Evolutionary conservation across 805 yeast genomes (phyloP).

Genomic region (Starmerella stigmatis): DNA sequence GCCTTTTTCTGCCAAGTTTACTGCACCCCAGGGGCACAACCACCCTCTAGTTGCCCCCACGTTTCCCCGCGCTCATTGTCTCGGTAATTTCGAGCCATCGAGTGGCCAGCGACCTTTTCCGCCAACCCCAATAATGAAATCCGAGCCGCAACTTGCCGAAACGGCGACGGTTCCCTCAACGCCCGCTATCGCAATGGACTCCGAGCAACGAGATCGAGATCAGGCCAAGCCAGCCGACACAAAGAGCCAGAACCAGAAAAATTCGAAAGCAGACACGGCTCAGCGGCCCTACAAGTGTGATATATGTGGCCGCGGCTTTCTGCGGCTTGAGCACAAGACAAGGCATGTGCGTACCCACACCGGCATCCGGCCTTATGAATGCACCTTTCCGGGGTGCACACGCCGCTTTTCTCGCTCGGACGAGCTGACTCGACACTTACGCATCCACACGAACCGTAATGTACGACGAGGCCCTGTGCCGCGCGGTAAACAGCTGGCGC

Average conservation of each 20-base stretch:
- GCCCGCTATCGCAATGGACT: conserved; percentile 2
- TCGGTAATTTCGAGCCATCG: too few species aligned
- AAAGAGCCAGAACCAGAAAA: not conserved
- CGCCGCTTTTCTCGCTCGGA: conserved; percentile 73
- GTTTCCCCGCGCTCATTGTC: conserved; percentile 6
- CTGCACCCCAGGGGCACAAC: too few species aligned
- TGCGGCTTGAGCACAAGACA: conserved; percentile 81
- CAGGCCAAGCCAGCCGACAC: conserved; percentile 2
- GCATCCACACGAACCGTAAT: conserved; percentile 49
- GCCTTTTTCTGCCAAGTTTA: too few species aligned
- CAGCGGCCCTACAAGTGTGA: conserved; percentile 76
- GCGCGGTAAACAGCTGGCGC: conserved; percentile 17
- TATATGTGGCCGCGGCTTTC: conserved; percentile 75
- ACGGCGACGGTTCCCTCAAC: conserved; percentile 2
- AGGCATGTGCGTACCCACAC: conserved; percentile 88
- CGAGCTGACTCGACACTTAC: conserved; percentile 74
- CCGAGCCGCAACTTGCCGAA: conserved; percentile 4
- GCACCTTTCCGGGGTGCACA: conserved; percentile 65
- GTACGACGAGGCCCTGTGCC: conserved; percentile 16
- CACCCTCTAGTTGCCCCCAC: too few species aligned
- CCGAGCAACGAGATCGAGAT: conserved; percentile 7
- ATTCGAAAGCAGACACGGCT: conserved; percentile 24
- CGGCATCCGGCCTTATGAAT: conserved; percentile 83
- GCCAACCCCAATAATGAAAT: not conserved
- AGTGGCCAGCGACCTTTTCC: too few species aligned